These are phyloP conservation scores for Usnea hakonensis DNA, from an alignment of 495 filamentous ascomycete species.

Conservation along the genomic window DNA sequence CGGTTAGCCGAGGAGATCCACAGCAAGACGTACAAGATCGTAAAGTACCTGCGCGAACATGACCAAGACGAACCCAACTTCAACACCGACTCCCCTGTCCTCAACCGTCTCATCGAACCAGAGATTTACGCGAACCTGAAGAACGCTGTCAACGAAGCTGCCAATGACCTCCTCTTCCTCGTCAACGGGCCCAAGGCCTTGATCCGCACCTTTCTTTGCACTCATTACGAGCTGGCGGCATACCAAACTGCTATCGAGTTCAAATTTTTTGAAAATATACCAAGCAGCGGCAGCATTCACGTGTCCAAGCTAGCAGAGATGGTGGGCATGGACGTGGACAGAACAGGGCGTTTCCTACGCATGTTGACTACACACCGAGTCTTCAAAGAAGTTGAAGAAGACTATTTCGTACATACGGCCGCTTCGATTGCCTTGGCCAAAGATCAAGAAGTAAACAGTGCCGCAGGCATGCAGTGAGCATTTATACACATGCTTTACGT, in stretches of 20 bases:
- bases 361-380: slow-evolving; percentile 25
- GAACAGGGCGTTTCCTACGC: slow-evolving; percentile 21
- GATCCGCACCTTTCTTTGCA: slow-evolving; percentile 10
- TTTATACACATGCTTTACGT: neutral
- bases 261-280: slow-evolving; percentile 24
- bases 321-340: slow-evolving; percentile 25
- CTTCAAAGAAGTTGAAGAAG: slow-evolving; percentile 26
- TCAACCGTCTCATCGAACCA: no score
- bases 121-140: no score
- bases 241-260: slow-evolving; percentile 30
- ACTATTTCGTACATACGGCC: slow-evolving; percentile 9
- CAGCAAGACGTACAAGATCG: no score
- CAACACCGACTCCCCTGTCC: no score
- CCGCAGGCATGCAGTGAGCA: neutral
- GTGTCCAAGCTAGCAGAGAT: slow-evolving; percentile 21
- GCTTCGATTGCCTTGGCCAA: neutral
- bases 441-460: neutral
- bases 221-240: slow-evolving; percentile 26
- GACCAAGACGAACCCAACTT: no score
- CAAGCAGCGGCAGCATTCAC: slow-evolving; percentile 12
- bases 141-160: no score
- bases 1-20: no score
- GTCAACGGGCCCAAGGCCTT: slow-evolving; percentile 24
- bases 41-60: no score
- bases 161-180: slow-evolving; percentile 25